phyloP scores from a whole-genome alignment of 371 early-diverging fungal species.

The Nematocida ironsii region DNA sequence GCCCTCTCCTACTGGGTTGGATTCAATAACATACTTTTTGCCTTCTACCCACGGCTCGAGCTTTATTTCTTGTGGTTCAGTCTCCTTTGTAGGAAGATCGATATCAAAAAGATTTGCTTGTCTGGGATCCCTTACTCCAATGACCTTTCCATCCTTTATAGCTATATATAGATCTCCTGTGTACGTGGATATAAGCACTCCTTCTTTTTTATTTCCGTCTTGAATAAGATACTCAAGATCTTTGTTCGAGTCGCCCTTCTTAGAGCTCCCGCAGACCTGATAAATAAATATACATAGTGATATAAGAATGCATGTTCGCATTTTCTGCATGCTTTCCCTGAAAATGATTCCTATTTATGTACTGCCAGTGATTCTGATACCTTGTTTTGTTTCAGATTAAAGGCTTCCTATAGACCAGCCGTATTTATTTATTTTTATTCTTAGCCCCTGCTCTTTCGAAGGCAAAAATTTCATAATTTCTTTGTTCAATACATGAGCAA shows the following conservation, averaged over 20 bases:
- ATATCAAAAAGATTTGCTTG: slow-evolving; percentile 47
- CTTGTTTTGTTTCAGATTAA: slow-evolving; percentile 46
- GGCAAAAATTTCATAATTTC: slow-evolving; percentile 32
- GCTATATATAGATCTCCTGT: slow-evolving; percentile 24
- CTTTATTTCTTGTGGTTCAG: background rate
- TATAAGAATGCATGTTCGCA: slow-evolving; percentile 14
- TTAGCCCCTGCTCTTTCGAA: slow-evolving; percentile 49
- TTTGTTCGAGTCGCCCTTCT: background rate
- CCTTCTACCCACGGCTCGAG: slow-evolving; percentile 41
- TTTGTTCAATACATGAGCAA: slow-evolving; percentile 49
- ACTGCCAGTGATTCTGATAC: slow-evolving; percentile 57
- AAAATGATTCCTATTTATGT: slow-evolving; percentile 14
- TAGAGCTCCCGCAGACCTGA: background rate
- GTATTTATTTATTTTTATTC: slow-evolving; percentile 41
- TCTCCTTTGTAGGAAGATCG: slow-evolving; percentile 16
- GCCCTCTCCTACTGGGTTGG: slow-evolving; percentile 38
- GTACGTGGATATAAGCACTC: slow-evolving; percentile 19
- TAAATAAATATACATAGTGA: slow-evolving; percentile 18
- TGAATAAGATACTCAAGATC: background rate
- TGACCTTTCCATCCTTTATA: slow-evolving; percentile 29
- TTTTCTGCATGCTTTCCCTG: slow-evolving; percentile 8
- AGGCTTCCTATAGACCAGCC: slow-evolving; percentile 1
- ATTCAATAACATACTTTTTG: slow-evolving; percentile 28
- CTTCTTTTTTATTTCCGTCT: slow-evolving; percentile 17
- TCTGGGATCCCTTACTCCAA: background rate